A percentile compares a stretch with the other conserved stretches of the same genome.
phyloP scores from a whole-genome alignment of 2,329 filamentous ascomycete genomes.

The Neopestalotiopsis clavispora region DNA sequence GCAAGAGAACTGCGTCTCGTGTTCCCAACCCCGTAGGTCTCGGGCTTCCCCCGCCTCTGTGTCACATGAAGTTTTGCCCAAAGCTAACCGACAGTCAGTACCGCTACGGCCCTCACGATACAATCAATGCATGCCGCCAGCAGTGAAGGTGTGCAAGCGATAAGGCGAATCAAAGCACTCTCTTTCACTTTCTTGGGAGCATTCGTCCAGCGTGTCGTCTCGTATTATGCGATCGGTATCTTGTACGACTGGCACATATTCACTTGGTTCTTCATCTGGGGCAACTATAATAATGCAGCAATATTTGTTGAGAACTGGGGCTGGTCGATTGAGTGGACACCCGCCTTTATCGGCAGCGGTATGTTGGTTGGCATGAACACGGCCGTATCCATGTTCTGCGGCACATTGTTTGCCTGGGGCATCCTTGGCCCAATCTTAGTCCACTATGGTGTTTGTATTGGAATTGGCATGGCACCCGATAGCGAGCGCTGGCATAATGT shows the following conservation, averaged over 20 bases:
- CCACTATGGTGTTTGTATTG: slow-evolving; percentile 54
- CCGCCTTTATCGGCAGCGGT: slow-evolving; percentile 62
- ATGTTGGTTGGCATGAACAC: slow-evolving; percentile 65
- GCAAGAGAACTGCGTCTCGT: slow-evolving; percentile 62
- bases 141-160: slow-evolving; percentile 53
- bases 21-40: slow-evolving; percentile 52
- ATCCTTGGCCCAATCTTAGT: slow-evolving; percentile 63
- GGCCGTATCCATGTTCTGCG: slow-evolving; percentile 60
- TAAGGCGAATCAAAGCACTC: slow-evolving; percentile 60
- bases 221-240: slow-evolving; percentile 62
- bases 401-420: slow-evolving; percentile 59
- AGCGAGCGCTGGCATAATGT: slow-evolving; percentile 50
- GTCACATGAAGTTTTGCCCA: neutral
- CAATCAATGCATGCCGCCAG: slow-evolving; percentile 62
- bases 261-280: slow-evolving; percentile 61
- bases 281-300: slow-evolving; percentile 52
- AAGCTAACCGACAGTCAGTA: neutral
- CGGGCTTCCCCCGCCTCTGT: neutral
- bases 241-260: slow-evolving; percentile 62
- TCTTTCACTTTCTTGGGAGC: slow-evolving; percentile 52
- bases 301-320: slow-evolving; percentile 62
- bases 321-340: slow-evolving; percentile 62
- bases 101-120: slow-evolving; percentile 64
- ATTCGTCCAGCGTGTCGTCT: slow-evolving; percentile 56
- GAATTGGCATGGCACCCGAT: slow-evolving; percentile 34